Evolutionary conservation across 2,329 filamentous ascomycete genomes (phyloP).

Genomic region (Fusarium sp.): DNA sequence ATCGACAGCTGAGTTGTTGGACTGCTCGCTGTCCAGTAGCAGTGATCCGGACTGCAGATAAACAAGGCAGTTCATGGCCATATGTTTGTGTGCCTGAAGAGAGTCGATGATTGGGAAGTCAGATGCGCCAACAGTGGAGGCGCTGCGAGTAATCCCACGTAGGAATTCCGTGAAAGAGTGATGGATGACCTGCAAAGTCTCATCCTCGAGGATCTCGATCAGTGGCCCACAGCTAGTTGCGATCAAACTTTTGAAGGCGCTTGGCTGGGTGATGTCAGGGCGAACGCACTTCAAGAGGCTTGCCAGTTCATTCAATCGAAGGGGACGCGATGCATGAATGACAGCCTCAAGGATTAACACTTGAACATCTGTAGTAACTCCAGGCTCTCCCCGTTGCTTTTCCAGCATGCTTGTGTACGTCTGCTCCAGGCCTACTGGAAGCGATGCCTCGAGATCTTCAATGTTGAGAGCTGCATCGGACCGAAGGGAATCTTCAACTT

Average conservation of each 20-base stretch:
- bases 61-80: constrained; percentile 24
- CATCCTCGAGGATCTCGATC: constrained; percentile 55
- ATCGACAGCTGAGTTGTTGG: neutral
- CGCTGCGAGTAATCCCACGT: constrained; percentile 37
- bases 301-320: constrained; percentile 51
- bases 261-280: constrained; percentile 15
- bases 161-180: constrained; percentile 60
- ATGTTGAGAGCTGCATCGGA: neutral
- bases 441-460: constrained; percentile 10
- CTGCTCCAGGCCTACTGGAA: constrained; percentile 33
- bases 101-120: constrained; percentile 31
- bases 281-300: constrained; percentile 38
- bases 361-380: constrained; percentile 45
- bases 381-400: constrained; percentile 46
- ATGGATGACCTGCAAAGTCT: constrained; percentile 55
- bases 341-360: constrained; percentile 49
- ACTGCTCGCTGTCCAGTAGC: constrained; percentile 5
- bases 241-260: constrained; percentile 46
- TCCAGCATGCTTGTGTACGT: constrained; percentile 49
- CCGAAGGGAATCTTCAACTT: constrained; percentile 13
- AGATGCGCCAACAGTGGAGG: neutral
- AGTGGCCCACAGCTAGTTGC: constrained; percentile 51
- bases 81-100: constrained; percentile 26
- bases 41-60: constrained; percentile 34
- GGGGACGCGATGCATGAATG: constrained; percentile 51